phyloP scores from a whole-genome alignment of 1,139 yeast species.

The Pneumocystis jirovecii region DNA sequence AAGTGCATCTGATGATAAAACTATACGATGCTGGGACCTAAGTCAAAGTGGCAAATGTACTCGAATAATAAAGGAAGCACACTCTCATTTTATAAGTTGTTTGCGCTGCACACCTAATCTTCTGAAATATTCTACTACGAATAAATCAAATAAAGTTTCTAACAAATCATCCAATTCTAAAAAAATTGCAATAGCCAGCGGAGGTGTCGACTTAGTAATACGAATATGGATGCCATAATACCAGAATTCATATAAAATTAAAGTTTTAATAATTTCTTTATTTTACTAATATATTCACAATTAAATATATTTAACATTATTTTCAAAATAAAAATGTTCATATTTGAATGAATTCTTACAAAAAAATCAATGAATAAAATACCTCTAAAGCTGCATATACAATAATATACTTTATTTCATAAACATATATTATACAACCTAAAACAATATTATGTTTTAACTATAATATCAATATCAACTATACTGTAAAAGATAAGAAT shows the following conservation, averaged over 20 bases:
- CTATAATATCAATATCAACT: background rate
- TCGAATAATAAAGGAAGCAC: constrained; percentile 40
- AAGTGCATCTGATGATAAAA: constrained; percentile 68
- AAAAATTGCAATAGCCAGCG: constrained; percentile 47
- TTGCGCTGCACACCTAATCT: constrained; percentile 42
- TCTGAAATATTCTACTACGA: constrained; percentile 2
- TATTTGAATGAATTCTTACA: background rate
- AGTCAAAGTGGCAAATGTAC: constrained; percentile 38
- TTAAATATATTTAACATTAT: background rate
- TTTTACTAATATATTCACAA: background rate
- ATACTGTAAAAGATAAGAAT: background rate
- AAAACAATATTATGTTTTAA: background rate
- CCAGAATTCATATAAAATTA: background rate
- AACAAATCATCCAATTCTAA: constrained; percentile 9
- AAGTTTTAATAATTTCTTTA: background rate
- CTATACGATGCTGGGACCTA: constrained; percentile 69
- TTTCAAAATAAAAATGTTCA: background rate
- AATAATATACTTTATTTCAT: background rate
- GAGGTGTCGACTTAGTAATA: constrained; percentile 69
- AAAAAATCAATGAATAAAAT: background rate
- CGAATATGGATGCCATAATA: constrained; percentile 46
- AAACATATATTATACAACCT: background rate
- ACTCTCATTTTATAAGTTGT: constrained; percentile 58
- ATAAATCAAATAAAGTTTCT: constrained; percentile 10
- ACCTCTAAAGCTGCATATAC: background rate